A percentile compares a stretch with the other conserved stretches of the same genome.
Conservation (phyloP, 2,329 filamentous ascomycete genomes). For the Fusarium goolgardi region DNA sequence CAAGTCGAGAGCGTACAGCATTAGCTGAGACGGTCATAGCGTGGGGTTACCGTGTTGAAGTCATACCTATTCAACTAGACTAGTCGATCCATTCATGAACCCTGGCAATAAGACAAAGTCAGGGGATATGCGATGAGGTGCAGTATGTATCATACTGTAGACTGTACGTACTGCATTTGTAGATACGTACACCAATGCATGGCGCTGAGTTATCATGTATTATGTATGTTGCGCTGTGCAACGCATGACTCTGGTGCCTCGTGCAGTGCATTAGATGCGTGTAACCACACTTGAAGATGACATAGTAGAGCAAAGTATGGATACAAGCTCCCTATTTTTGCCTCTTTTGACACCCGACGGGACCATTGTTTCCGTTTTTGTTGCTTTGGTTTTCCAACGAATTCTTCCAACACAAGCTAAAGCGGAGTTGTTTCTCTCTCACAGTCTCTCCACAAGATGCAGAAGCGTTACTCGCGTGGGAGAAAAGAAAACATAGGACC, state of each 20-base stretch:
- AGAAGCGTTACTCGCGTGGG: slow-evolving; percentile 29
- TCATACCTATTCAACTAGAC: not conserved
- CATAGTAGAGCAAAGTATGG: not conserved
- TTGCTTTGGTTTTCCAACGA: not conserved
- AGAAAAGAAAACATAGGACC: slow-evolving; percentile 1
- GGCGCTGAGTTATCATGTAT: not conserved
- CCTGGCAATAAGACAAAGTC: not conserved
- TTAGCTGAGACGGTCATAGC: slow-evolving; percentile 3
- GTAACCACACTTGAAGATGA: slow-evolving; percentile 28
- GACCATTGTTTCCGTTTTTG: not conserved
- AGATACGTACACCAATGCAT: not conserved
- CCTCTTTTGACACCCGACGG: not conserved
- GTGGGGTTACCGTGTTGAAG: not conserved
- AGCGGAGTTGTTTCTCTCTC: not conserved
- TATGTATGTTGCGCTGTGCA: not conserved
- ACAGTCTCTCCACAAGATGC: slow-evolving; percentile 1
- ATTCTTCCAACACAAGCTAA: not conserved
- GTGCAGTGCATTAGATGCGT: slow-evolving; percentile 18
- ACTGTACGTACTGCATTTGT: not conserved
- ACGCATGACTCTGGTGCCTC: slow-evolving; percentile 16
- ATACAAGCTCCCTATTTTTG: not conserved
- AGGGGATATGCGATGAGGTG: not conserved
- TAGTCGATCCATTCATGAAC: not conserved
- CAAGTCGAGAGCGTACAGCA: not conserved
- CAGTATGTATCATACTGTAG: not conserved